A percentile compares a stretch with the other conserved stretches of the same genome.
Conservation (phyloP, 208 protist genomes). For the Borovskyia barvae region DNA sequence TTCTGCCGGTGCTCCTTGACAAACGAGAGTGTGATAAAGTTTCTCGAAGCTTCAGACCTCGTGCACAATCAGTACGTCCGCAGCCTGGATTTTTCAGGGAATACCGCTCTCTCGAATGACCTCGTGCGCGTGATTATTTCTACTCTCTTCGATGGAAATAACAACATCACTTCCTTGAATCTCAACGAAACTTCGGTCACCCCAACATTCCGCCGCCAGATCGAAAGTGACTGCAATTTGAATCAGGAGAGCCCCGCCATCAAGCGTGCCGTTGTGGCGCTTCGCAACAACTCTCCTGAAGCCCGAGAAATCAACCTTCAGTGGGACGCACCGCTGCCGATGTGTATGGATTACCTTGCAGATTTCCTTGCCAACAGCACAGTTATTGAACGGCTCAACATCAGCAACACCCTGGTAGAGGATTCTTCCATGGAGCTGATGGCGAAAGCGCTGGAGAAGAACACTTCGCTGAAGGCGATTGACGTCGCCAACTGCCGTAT, state of each 20-base stretch:
- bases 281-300: conserved; percentile 44
- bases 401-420: conserved; percentile 70
- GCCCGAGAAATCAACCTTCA: conserved; percentile 72
- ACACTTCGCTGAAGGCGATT: conserved; percentile 66
- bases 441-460: conserved; percentile 46
- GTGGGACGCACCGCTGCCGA: conserved; percentile 57
- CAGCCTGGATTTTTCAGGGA: conserved; percentile 54
- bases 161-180: conserved; percentile 46
- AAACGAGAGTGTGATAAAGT: conserved; percentile 40
- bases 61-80: conserved; percentile 37
- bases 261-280: conserved; percentile 58
- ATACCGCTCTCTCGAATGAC: conserved; percentile 60
- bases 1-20: conserved; percentile 53
- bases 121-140: conserved; percentile 34
- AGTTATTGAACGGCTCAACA: conserved; percentile 63
- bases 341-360: conserved; percentile 63
- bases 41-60: conserved; percentile 51
- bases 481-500: conserved; percentile 86
- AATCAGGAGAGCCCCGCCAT: conserved; percentile 67
- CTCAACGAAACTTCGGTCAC: conserved; percentile 63
- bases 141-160: conserved; percentile 62
- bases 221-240: conserved; percentile 72
- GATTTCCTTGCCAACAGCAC: conserved; percentile 50
- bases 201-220: conserved; percentile 18
- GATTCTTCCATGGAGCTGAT: conserved; percentile 70